Evolutionary conservation across 345 rosid genomes (phyloP), one percentile per base, ranked within the genome.

Genomic region (Lagerstroemia speciosa): DNA sequence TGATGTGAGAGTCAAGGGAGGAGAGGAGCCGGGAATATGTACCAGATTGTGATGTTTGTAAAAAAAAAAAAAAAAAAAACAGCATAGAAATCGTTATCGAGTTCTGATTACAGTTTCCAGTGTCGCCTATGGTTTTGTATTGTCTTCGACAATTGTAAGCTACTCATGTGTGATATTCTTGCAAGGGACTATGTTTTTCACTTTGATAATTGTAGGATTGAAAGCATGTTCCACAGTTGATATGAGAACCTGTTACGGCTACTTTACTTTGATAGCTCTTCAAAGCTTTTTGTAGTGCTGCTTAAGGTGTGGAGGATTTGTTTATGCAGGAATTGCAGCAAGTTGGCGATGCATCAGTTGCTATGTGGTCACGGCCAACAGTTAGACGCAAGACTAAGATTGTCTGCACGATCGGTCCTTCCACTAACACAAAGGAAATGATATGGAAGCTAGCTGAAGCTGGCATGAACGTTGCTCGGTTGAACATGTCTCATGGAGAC

Each of bases 401-500:
- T 52, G 99, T 94, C 22, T 89, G 99, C 80, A 94, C 99, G 0
- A 87, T 94, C 69, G 99, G 99, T 64, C 99, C 98, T 48, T 94
- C 98, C 6, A 88, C 99, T 57, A 78, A 89, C 77, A 91, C 98
- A 5, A 72, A 81, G 68, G 99, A 94, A 80, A 94, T 94, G 99
- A 89, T 94, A 78, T 92, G 99, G 99, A 91, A 89, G 79, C 77
- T 94, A 72, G 99, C 99, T 32, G 99, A 94, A 81, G 88, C 95
- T 62, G 99, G 98, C 62, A 94, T 94, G 99, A 94, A 94, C 70
- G 98, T 91, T 74, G 97, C 99, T 68, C 82, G 99, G 66, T 6
- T 94, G 88, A 94, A 94, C 77, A 91, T 94, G 99, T 94, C 99
- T 72, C 99, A 91, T 55, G 99, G 99, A 33, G 99, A 94, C 77